A percentile compares a stretch with the other conserved stretches of the same genome.
phyloP scores from a whole-genome alignment of 441 rosid genomes.

The Adansonia madagascariensis region DNA sequence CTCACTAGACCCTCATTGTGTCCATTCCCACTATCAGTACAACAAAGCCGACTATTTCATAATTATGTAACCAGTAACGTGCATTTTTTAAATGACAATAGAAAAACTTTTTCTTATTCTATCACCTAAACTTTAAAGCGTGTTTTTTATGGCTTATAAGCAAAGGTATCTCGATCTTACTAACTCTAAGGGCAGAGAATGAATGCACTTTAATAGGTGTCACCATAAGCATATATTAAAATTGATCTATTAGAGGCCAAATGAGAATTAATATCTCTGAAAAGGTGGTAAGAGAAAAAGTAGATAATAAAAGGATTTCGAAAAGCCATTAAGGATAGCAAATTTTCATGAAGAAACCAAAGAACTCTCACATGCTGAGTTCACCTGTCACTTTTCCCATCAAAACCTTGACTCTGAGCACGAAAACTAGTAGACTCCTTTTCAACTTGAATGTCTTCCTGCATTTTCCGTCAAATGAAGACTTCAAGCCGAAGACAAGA shows the following conservation, averaged over 20 bases:
- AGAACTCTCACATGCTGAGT: constrained; percentile 86
- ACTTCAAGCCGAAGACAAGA: constrained; percentile 30
- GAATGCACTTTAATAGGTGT: constrained; percentile 17
- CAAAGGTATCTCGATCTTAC: constrained; percentile 4
- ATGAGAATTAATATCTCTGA: not conserved
- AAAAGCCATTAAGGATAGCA: constrained; percentile 27
- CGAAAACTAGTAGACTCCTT: constrained; percentile 38
- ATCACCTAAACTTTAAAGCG: constrained; percentile 5
- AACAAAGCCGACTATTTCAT: not conserved
- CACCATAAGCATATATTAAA: constrained; percentile 17
- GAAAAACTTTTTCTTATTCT: constrained; percentile 5
- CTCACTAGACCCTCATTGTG: not conserved
- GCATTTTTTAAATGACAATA: not conserved
- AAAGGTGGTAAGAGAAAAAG: not conserved
- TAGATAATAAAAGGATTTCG: not conserved
- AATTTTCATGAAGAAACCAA: constrained; percentile 50
- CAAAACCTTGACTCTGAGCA: constrained; percentile 41
- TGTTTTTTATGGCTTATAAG: not conserved
- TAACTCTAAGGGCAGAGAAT: constrained; percentile 13
- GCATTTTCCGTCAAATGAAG: constrained; percentile 43
- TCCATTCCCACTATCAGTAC: not conserved
- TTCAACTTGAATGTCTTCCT: constrained; percentile 59
- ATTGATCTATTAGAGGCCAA: constrained; percentile 3
- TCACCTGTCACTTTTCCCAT: constrained; percentile 88
- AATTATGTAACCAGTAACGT: not conserved